Conservation (phyloP, 352 stramenopile genomes). For the Globisporangium radiosum region DNA sequence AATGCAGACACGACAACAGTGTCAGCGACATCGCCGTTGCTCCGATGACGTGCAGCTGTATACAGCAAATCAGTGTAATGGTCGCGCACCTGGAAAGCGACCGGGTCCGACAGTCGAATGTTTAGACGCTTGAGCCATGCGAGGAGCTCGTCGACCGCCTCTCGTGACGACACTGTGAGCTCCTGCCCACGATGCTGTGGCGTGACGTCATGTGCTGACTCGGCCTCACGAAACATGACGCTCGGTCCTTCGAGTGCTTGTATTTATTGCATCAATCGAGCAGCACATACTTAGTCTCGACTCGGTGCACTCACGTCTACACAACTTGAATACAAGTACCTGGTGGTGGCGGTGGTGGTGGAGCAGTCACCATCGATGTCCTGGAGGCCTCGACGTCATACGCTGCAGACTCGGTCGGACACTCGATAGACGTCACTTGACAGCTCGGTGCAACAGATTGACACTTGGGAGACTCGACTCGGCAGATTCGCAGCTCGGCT, state of each 20-base stretch:
- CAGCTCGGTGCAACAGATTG: neutral
- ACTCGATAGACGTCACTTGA: too few relatives aligned
- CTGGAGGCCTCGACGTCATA: too few relatives aligned
- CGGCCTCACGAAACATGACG: too few relatives aligned
- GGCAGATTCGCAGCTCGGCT: neutral
- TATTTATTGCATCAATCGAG: too few relatives aligned
- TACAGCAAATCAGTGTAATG: neutral
- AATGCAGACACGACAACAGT: neutral
- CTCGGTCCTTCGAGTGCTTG: too few relatives aligned
- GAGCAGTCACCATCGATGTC: too few relatives aligned
- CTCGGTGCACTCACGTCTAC: too few relatives aligned
- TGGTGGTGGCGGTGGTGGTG: too few relatives aligned
- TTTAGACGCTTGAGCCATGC: slow-evolving; percentile 33
- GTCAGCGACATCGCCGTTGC: neutral
- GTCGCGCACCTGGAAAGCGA: slow-evolving; percentile 28
- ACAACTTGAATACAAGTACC: too few relatives aligned
- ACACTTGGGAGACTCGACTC: neutral
- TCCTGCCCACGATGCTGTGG: neutral
- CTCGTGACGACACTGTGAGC: neutral
- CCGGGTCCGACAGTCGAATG: slow-evolving; percentile 18
- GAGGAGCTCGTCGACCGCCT: slow-evolving; percentile 18
- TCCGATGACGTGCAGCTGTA: neutral
- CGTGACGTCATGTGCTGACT: too few relatives aligned
- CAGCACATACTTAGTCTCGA: too few relatives aligned
- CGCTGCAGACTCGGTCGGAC: too few relatives aligned